phyloP scores from a whole-genome alignment of 108 stramenopile genomes.

The Hondaea fermentalgiana region DNA sequence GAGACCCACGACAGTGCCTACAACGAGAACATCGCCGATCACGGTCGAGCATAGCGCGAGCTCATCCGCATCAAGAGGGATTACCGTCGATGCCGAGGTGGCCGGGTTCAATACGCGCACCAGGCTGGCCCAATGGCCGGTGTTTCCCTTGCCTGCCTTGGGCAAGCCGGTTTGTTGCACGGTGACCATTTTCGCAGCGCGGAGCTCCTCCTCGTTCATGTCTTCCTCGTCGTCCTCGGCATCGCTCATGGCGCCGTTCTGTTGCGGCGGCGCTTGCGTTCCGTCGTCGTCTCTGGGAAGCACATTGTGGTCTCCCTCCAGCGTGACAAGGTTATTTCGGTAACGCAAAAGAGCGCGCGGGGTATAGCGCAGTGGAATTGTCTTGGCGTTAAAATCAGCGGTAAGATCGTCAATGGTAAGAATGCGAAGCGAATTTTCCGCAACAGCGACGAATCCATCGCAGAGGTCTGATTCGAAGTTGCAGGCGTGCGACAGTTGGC shows the following conservation, averaged over 20 bases:
- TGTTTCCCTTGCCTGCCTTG: slow-evolving; percentile 71
- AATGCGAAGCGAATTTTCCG: slow-evolving; percentile 78
- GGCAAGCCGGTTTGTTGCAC: slow-evolving; percentile 44
- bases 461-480: slow-evolving; percentile 76
- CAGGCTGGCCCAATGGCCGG: slow-evolving; percentile 85
- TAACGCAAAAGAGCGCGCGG: slow-evolving; percentile 78
- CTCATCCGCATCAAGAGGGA: slow-evolving; percentile 82
- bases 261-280: slow-evolving; percentile 43
- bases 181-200: neutral
- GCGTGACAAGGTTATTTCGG: slow-evolving; percentile 67
- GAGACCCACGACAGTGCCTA: slow-evolving; percentile 81
- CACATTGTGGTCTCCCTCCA: slow-evolving; percentile 89
- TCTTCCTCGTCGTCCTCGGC: slow-evolving; percentile 57
- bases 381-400: slow-evolving; percentile 78
- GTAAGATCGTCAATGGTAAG: slow-evolving; percentile 68
- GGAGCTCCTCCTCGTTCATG: slow-evolving; percentile 69
- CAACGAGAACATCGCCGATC: slow-evolving; percentile 79
- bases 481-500: slow-evolving; percentile 78
- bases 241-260: slow-evolving; percentile 53
- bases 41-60: slow-evolving; percentile 77
- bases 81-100: slow-evolving; percentile 64
- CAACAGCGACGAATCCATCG: slow-evolving; percentile 90
- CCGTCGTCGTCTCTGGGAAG: slow-evolving; percentile 66
- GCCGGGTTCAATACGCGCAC: slow-evolving; percentile 81
- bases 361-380: slow-evolving; percentile 76